Evolutionary conservation across 768 basidiomycete genomes (phyloP), one percentile per base, ranked within the genome.

Genomic region (Suillus paluster): DNA sequence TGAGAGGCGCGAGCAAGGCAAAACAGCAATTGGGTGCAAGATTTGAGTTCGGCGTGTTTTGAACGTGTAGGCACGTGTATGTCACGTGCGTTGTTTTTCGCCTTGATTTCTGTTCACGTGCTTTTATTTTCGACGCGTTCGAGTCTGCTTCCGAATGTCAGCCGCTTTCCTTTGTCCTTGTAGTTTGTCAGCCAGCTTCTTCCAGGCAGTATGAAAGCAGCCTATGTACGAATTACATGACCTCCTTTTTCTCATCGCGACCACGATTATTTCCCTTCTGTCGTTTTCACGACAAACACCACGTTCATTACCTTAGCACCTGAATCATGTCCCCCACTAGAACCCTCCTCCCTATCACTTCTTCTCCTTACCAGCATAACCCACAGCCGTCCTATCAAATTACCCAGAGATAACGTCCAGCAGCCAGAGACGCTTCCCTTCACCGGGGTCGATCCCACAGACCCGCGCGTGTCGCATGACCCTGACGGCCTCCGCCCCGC

Each of bases 71-170:
- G 25, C 48, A 64, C 57, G 66, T 60, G 68, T 63, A 8, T 23
- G 2, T 66, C 71, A 72, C 49, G 60, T 70, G 70, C 46, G 5
- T 41, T 38, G 45, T 65, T 65, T 36, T 33, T 25, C 30, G n/a
- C 11, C 11, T 39, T 52, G 45, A 60, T 36, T 36, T 36, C 21
- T 21, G 33, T 36, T 34, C 58, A 58, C 58, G 64, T 34, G 34
- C 30, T 34, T 25, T 44, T 10, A 7, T 42, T 33, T 63, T 56
- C 23, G 30, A 48, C 62, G 39, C 62, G 59, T 33, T 17, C 36
- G 41, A 8, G 49, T 34, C 42, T 6, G 33, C n/a, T 70, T 72
- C 70, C 68, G 68, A 68, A 70, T 58, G 70, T 33, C 30, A 54
- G 53, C 53, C 53, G 1, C 34, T 5, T n/a, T 53, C 46, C 17